A percentile compares a stretch with the other conserved stretches of the same genome.
Evolutionary conservation across 768 basidiomycete species (phyloP).

Genomic region (Kwoniella pini): DNA sequence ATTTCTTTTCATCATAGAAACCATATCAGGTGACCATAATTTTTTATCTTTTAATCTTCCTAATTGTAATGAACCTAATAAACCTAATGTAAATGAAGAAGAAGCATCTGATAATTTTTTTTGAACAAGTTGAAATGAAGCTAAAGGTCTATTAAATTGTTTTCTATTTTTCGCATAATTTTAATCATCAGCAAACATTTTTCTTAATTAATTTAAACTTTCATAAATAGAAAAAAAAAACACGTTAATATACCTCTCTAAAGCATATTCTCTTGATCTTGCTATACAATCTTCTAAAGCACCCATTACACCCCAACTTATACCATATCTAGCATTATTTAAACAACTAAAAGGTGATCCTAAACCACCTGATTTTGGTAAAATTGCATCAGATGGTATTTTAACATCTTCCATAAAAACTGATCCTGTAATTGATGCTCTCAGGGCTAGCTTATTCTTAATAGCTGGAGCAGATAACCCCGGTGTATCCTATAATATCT

Average conservation of each 20-base stretch:
- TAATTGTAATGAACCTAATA: conserved; percentile 55
- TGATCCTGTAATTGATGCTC: conserved; percentile 61
- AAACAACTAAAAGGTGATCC: conserved; percentile 87
- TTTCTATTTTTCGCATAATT: conserved; percentile 54
- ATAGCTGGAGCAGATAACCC: conserved; percentile 83
- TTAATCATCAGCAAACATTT: background rate
- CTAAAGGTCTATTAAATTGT: conserved; percentile 86
- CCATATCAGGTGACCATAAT: conserved; percentile 81
- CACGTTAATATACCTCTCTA: conserved; percentile 79
- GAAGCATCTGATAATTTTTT: conserved; percentile 96
- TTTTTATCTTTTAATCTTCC: conserved; percentile 84
- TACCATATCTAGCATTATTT: conserved; percentile 85
- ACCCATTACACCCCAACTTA: conserved; percentile 95
- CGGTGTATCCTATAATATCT: conserved; percentile 64
- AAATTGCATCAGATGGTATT: conserved; percentile 71
- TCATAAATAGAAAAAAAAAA: no score
- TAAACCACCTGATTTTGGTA: conserved; percentile 76
- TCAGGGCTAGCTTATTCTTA: conserved; percentile 88
- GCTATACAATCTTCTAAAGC: conserved; percentile 87
- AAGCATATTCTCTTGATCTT: conserved; percentile 75
- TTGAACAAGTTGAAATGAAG: conserved; percentile 95
- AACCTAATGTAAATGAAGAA: conserved; percentile 76
- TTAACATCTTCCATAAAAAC: conserved; percentile 89
- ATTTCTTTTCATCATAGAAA: conserved; percentile 91
- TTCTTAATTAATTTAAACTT: no score